A percentile compares a stretch with the other conserved stretches of the same genome.
phyloP scores from a whole-genome alignment of 768 basidiomycete species.

The Termitomyces sp. region DNA sequence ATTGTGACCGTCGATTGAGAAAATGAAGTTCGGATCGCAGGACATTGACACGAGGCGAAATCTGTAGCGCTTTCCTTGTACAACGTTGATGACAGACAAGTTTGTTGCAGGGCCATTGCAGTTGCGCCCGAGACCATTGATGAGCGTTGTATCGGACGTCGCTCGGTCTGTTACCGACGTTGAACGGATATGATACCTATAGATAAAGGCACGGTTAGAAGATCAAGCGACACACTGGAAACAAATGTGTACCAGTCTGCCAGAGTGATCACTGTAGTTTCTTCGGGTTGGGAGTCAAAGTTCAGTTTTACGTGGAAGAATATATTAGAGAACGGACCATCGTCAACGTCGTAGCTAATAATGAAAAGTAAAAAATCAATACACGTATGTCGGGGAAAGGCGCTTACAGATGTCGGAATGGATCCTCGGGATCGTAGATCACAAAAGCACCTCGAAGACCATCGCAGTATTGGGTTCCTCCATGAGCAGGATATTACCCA shows the following conservation, averaged over 20 bases:
- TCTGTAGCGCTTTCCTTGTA: constrained; percentile 26
- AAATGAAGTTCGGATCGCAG: constrained; percentile 28
- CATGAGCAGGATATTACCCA: background rate
- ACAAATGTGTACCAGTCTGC: background rate
- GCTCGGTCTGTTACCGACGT: constrained; percentile 8
- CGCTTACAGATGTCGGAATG: background rate
- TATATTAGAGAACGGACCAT: background rate
- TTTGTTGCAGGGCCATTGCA: constrained; percentile 9
- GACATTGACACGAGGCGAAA: constrained; percentile 26
- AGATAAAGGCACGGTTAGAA: background rate
- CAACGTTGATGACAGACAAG: constrained; percentile 29
- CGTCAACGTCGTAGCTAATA: constrained; percentile 1
- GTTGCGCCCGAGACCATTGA: constrained; percentile 1
- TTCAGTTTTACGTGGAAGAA: background rate
- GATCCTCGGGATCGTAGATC: constrained; percentile 2
- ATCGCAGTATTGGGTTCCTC: constrained; percentile 5
- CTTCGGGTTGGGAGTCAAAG: background rate
- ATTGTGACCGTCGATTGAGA: constrained; percentile 40
- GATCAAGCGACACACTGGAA: background rate
- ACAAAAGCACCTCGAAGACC: background rate
- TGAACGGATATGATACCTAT: background rate
- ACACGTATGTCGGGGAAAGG: background rate
- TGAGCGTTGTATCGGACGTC: background rate
- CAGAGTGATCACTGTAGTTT: background rate
- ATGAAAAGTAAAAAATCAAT: background rate